Evolutionary conservation across 371 early-diverging fungal species (phyloP), one percentile per base, ranked within the genome.

Genomic region (Rhizomucor pusillus): DNA sequence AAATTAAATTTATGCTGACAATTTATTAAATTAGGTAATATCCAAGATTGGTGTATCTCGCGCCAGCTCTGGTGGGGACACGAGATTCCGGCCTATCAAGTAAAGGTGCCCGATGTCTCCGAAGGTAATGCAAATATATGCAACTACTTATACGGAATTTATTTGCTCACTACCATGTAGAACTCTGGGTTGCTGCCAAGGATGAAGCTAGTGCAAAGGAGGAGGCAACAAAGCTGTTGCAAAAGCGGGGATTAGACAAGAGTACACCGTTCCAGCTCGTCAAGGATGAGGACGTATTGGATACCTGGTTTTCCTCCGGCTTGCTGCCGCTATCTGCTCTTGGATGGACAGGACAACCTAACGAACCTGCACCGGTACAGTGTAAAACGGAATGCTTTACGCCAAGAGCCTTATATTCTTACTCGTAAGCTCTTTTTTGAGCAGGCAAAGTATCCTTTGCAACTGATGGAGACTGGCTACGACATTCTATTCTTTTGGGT

Each of bases 401-500:
- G n/a, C n/a, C n/a, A n/a, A n/a, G n/a, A n/a, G n/a, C n/a, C n/a
- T n/a, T n/a, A n/a, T n/a, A n/a, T n/a, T n/a, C n/a, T n/a, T n/a
- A n/a, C n/a, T n/a, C n/a, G n/a, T n/a, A n/a, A n/a, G n/a, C n/a
- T n/a, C n/a, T n/a, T 40, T n/a, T 19, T 36, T 50, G 22, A 50
- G 10, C 62, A 78, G 80, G 43, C 37, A 36, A 61, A 80, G 59
- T 97, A 91, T 69, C 98, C 98, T 18, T 88, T 90, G 50, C 76
- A 88, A 20, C 59, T 99, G 10, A 83, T 99, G 64, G 99, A 99
- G 71, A 99, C 99, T 22, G 99, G 99, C 0, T 86, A 83, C 59
- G 99, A 99, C 75, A 99, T 99, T 66, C 70, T 99, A 46, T 99
- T 99, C 80, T 99, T 99, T 69, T 99, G 99, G 99, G 98, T 99